These are phyloP conservation scores for Magnaporthales sp. DNA, from an alignment of 2,329 filamentous ascomycete species.

Conservation along the genomic window DNA sequence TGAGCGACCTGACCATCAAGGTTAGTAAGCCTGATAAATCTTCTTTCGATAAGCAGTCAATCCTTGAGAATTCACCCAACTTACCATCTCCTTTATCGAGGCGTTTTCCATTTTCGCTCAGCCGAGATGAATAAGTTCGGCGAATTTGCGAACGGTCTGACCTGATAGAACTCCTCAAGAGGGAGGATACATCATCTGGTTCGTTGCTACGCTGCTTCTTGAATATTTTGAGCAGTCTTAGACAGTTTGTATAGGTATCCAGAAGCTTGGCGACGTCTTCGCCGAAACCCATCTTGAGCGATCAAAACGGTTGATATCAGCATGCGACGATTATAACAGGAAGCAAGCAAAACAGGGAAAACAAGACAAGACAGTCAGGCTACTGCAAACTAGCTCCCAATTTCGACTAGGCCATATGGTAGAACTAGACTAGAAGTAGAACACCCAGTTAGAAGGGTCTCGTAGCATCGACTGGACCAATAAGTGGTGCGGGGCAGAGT, in stretches of 20 bases:
- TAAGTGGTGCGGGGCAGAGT: background rate
- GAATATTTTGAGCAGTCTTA: constrained; percentile 30
- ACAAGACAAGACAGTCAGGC: background rate
- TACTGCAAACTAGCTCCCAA: background rate
- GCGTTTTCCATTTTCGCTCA: constrained; percentile 29
- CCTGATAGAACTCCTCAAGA: constrained; percentile 26
- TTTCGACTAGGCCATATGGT: too few relatives aligned
- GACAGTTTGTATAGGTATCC: constrained; percentile 37
- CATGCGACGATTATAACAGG: background rate
- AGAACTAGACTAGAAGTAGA: too few relatives aligned
- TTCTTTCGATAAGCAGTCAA: background rate
- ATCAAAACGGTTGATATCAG: background rate
- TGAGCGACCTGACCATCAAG: constrained; percentile 22
- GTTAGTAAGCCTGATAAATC: background rate
- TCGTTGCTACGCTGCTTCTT: constrained; percentile 5
- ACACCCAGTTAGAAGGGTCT: background rate
- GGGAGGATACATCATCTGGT: constrained; percentile 13
- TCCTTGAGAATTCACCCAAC: constrained; percentile 8
- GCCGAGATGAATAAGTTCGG: constrained; percentile 30
- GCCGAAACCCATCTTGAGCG: constrained; percentile 27
- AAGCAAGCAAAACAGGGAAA: background rate
- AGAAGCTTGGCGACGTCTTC: constrained; percentile 34
- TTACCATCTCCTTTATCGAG: constrained; percentile 41
- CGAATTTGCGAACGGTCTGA: constrained; percentile 31
- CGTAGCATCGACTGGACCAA: background rate